Evolutionary conservation across 2,329 filamentous ascomycete genomes (phyloP), one percentile per base, ranked within the genome.

Genomic region (Coleophoma eucalyptorum): DNA sequence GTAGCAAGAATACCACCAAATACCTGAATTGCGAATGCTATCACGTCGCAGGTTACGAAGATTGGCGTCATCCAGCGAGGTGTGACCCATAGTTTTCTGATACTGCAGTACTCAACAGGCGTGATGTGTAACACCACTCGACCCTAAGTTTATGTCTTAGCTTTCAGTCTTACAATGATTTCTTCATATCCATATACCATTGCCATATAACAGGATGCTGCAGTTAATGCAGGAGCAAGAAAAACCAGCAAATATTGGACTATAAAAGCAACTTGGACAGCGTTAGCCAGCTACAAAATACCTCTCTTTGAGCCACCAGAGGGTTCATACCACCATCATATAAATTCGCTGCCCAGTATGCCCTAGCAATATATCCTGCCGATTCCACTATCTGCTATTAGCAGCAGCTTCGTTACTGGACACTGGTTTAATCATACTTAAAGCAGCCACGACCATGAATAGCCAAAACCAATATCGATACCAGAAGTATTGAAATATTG

Each of bases 141-240:
- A 19, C 72, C 74, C 37, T 40, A 40, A 16, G 8, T 15, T 15
- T 35, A 35, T 40, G 37, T 15, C 19, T 16, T 16, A 18, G 8
- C 8, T n/a, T 7, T 40, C 15, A 16, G n/a, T 15, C 37, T 18
- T n/a, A 18, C 19, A 7, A n/a, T 40, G 37, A 45, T 77, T 69
- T 37, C 76, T 67, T n/a, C 7, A 12, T 1, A 7, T 16, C 7
- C 12, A 35, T 20, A 59, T 11, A 67, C 67, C 21, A 71, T 65
- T 21, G 63, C 59, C 50, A 79, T 68, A 59, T 79, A 79, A 49
- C 77, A 73, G 3, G 72, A 74, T 0, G 76, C 76, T n/a, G 75
- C 73, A 45, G 77, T 62, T 37, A 78, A 67, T 32, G 77, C 67
- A 0, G 76, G 76, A 0, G 75, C 73, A 34, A 79, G 65, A 8